These are phyloP conservation scores for Leptomonas seymouri DNA, from an alignment of 208 protist genomes.

Conservation along the genomic window DNA sequence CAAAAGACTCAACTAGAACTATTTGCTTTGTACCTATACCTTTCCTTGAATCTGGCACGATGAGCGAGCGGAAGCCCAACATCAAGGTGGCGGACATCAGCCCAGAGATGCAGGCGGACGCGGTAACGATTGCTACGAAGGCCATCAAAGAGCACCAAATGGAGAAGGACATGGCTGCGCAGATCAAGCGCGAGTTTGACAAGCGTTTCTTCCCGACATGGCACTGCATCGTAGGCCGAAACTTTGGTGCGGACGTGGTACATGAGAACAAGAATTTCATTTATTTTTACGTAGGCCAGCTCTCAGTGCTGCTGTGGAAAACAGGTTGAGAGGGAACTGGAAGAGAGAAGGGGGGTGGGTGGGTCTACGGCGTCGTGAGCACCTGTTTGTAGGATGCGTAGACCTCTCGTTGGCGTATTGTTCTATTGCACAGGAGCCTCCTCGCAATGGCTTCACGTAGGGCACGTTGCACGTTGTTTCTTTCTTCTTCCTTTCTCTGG, in stretches of 20 bases:
- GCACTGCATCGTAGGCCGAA: conserved; percentile 99
- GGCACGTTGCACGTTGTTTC: no score
- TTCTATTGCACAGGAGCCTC: no score
- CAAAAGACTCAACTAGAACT: not conserved
- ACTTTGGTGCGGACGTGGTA: conserved; percentile 99
- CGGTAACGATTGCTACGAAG: conserved; percentile 96
- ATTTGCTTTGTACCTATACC: no score
- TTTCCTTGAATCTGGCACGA: conserved; percentile 16
- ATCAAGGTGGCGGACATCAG: conserved; percentile 96
- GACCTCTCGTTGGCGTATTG: no score
- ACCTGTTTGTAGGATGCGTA: no score
- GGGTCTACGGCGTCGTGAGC: no score
- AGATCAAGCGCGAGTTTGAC: conserved; percentile 99
- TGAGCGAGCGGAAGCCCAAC: conserved; percentile 87
- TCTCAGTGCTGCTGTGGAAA: conserved; percentile 99
- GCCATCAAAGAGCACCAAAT: conserved; percentile 99
- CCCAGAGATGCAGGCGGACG: conserved; percentile 97
- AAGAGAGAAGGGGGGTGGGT: no score
- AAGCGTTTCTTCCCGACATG: conserved; percentile 99
- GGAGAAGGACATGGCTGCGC: conserved; percentile 99
- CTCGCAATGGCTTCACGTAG: no score
- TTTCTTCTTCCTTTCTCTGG: no score
- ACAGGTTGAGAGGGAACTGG: conserved; percentile 49
- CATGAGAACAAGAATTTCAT: conserved; percentile 99
- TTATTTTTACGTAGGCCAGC: conserved; percentile 99